Conservation (phyloP, 345 rosid species). For the Iberis pinnata region DNA sequence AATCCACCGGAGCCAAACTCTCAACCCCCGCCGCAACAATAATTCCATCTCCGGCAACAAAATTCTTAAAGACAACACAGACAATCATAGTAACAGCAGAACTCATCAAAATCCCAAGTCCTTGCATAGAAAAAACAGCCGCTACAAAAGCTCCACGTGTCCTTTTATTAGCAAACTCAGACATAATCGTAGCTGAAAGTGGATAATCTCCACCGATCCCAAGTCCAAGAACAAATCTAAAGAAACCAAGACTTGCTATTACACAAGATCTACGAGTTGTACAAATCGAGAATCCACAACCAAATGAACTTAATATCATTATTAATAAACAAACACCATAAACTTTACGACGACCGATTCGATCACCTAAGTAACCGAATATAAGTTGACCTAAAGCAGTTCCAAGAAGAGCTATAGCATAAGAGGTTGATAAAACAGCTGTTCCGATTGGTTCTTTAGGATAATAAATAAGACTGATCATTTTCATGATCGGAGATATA, state of each 20-base stretch:
- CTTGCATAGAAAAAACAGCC: constrained; percentile 72
- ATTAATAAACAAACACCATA: constrained; percentile 51
- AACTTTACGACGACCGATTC: constrained; percentile 47
- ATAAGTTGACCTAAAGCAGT: constrained; percentile 52
- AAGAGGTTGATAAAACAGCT: constrained; percentile 28
- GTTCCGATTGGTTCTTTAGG: constrained; percentile 19
- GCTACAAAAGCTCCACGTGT: constrained; percentile 70
- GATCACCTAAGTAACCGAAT: constrained; percentile 61
- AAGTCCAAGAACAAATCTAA: constrained; percentile 56
- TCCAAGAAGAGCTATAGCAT: constrained; percentile 48
- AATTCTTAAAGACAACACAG: constrained; percentile 32
- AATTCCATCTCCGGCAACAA: too few relatives aligned
- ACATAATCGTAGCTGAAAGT: constrained; percentile 72
- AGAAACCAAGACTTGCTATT: constrained; percentile 47
- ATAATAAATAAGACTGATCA: constrained; percentile 40
- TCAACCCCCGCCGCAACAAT: too few relatives aligned
- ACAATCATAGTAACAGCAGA: constrained; percentile 47
- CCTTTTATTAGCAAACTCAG: constrained; percentile 69
- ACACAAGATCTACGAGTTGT: constrained; percentile 43
- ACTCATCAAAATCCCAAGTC: constrained; percentile 56
- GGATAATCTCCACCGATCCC: constrained; percentile 85
- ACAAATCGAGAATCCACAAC: constrained; percentile 61
- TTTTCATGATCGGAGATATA: constrained; percentile 34
- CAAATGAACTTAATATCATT: constrained; percentile 55
- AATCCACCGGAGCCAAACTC: constrained; percentile 40